Evolutionary conservation across 1,139 yeast species (phyloP), one percentile per base, ranked within the genome.

Genomic region (Suhomyces bolitotheri): DNA sequence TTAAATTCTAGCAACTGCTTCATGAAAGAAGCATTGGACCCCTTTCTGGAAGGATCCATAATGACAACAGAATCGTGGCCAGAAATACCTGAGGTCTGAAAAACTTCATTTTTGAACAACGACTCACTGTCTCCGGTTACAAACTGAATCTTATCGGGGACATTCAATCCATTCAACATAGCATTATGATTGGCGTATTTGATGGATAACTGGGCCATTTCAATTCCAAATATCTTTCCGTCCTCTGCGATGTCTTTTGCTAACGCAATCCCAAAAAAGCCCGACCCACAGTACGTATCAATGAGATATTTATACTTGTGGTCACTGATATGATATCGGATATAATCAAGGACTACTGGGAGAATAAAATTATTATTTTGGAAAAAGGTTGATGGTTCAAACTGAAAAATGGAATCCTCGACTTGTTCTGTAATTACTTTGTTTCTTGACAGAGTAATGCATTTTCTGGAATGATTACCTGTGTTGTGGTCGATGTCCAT

Each of bases 261-360:
- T 19, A 71, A 53, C 1, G 68, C 52, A 4, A 71, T 64, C 1
- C 75, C 73, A 46, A 71, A 66, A 43, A 70, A 66, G 1, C 76
- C 76, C 4, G 71, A 64, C 1, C 76, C 76, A 50, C 76, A 71
- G 41, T 70, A 71, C 1, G 75, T 56, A 43, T 71, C 76, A 5
- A 71, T 53, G 23, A 71, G 45, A 43, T 65, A 56, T 53, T 64
- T 51, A 38, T 36, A 46, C 8, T 27, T 10, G 5, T 29, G 37
- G 4, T 29, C 31, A 3, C 39, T 33, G 7, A 66, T 45, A 17
- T 62, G 66, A 27, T 46, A 40, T 21, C 56, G 49, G 7, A 71
- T 51, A 33, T 54, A 66, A 16, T 62, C 66, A 7, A 71, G 43
- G 1, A 70, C 61, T 1, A 46, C 42, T 0, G 75, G 70, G 13